phyloP scores from a whole-genome alignment of 2,329 filamentous ascomycete genomes.

The Paraconiothyrium brasiliense region DNA sequence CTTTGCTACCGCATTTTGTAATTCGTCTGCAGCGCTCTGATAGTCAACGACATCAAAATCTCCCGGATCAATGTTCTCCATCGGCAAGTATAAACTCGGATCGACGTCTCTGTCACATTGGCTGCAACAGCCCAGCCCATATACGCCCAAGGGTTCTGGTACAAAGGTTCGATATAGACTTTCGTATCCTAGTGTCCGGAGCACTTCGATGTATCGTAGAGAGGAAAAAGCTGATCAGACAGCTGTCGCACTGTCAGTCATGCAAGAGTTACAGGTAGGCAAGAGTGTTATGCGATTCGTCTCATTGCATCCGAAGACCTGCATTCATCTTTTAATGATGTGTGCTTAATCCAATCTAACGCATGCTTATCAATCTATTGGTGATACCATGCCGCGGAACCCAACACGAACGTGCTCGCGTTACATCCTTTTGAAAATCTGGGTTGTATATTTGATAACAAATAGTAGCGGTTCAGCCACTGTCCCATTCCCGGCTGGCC shows the following conservation, averaged over 20 bases:
- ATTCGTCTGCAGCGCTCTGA: neutral
- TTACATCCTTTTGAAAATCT: conserved; percentile 58
- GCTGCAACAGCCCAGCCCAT: conserved; percentile 53
- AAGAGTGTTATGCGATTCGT: conserved; percentile 46
- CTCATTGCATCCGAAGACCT: conserved; percentile 56
- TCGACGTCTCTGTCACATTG: conserved; percentile 40
- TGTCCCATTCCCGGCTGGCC: conserved; percentile 58
- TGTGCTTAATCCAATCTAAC: conserved; percentile 60
- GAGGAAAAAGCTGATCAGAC: conserved; percentile 60
- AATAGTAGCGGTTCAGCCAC: conserved; percentile 53
- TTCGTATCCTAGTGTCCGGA: conserved; percentile 53
- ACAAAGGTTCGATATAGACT: conserved; percentile 53
- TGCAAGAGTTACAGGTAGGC: conserved; percentile 10
- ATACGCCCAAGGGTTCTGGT: conserved; percentile 54
- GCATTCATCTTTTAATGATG: conserved; percentile 59
- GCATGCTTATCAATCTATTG: conserved; percentile 55
- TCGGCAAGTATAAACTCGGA: conserved; percentile 49
- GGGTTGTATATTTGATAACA: conserved; percentile 53
- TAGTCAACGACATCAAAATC: conserved; percentile 49
- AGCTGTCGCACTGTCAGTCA: conserved; percentile 29
- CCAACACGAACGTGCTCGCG: conserved; percentile 55
- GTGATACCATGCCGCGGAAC: conserved; percentile 53
- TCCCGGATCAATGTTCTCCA: conserved; percentile 55
- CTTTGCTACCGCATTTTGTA: neutral
- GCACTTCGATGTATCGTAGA: conserved; percentile 58